Evolutionary conservation across 306 rosid genomes (phyloP).

Genomic region (Cicer cuneatum): DNA sequence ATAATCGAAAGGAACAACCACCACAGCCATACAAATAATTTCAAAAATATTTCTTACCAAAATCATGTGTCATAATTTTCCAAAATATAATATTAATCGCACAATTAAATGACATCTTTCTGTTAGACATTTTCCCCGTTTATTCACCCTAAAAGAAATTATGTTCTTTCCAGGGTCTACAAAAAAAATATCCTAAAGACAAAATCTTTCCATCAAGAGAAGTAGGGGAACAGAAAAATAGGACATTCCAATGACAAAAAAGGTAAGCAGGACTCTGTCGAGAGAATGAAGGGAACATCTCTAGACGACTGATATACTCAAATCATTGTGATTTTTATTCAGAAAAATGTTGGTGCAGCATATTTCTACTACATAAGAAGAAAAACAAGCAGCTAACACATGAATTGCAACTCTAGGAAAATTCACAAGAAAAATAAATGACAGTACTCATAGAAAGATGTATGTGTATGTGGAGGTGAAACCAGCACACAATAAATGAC

Average conservation of each 20-base stretch:
- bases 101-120: constrained; percentile 19
- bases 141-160: background rate
- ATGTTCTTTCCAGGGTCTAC: background rate
- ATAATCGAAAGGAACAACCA: background rate
- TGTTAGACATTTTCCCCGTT: constrained; percentile 2
- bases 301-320: background rate
- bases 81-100: constrained; percentile 12
- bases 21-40: constrained; percentile 18
- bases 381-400: constrained; percentile 13
- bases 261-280: constrained; percentile 11
- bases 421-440: constrained; percentile 7
- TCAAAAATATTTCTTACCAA: constrained; percentile 2
- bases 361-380: constrained; percentile 19
- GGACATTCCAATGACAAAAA: constrained; percentile 13
- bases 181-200: background rate
- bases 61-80: constrained; percentile 7
- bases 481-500: constrained; percentile 12
- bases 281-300: background rate
- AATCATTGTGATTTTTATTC: background rate
- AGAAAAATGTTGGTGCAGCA: constrained; percentile 4
- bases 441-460: too few species aligned
- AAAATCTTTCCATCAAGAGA: constrained; percentile 4
- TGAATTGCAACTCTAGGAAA: constrained; percentile 19
- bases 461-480: background rate
- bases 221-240: background rate